Percentiles rank a stretch among this genome's conserved stretches.
Conservation (phyloP, 768 basidiomycete genomes). For the Lactarius evosmus region DNA sequence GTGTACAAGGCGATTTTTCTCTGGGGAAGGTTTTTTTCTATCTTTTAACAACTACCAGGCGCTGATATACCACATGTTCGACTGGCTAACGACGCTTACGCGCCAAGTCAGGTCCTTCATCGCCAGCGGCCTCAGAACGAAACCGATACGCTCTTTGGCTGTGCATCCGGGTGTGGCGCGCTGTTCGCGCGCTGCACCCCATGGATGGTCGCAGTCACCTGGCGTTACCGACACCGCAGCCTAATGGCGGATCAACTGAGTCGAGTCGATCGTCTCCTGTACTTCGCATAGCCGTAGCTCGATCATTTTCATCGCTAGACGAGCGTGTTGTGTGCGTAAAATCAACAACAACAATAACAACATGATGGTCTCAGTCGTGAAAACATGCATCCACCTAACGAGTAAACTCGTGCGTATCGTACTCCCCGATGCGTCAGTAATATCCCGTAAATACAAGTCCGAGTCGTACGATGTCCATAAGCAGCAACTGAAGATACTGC, state of each 20-base stretch:
- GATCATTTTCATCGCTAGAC: not conserved
- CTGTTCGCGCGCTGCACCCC: too few species aligned
- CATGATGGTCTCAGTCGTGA: not conserved
- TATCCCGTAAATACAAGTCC: not conserved
- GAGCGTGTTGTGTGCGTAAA: not conserved
- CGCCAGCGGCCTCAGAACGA: slow-evolving; percentile 28
- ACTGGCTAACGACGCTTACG: slow-evolving; percentile 18
- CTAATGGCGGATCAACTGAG: not conserved
- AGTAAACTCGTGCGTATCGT: slow-evolving; percentile 1
- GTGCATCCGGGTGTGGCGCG: slow-evolving; percentile 17
- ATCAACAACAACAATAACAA: not conserved
- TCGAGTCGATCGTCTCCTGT: not conserved
- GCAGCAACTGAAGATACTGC: not conserved
- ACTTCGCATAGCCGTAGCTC: not conserved
- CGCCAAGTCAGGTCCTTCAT: slow-evolving; percentile 26
- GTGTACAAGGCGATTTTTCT: not conserved
- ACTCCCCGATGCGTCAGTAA: not conserved
- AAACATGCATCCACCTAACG: not conserved
- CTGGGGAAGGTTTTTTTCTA: not conserved
- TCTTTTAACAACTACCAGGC: slow-evolving; percentile 31
- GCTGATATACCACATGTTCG: slow-evolving; percentile 31
- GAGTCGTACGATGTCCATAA: not conserved
- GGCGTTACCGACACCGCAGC: slow-evolving; percentile 24
- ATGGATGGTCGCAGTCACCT: slow-evolving; percentile 29
- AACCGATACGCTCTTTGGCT: slow-evolving; percentile 29